Conservation (phyloP, 345 rosid species). For the Salix viminalis region DNA sequence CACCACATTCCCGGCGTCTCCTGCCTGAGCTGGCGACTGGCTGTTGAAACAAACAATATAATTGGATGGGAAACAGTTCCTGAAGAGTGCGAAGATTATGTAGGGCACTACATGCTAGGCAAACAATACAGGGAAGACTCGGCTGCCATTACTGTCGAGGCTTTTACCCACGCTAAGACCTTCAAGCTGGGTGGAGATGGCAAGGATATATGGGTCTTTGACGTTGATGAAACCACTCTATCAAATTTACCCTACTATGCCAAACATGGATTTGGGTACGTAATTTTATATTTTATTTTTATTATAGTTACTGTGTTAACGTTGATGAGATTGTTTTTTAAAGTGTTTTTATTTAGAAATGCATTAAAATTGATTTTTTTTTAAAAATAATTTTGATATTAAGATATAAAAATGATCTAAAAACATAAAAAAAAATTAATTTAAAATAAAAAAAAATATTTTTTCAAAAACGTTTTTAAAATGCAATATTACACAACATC, state of each 20-base stretch:
- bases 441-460: no score
- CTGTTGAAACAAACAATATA: slow-evolving; percentile 51
- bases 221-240: slow-evolving; percentile 42
- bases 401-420: no score
- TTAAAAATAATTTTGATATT: no score
- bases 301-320: no score
- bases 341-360: no score
- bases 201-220: slow-evolving; percentile 42
- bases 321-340: no score
- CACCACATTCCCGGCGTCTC: slow-evolving; percentile 10
- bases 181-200: slow-evolving; percentile 31
- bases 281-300: no score
- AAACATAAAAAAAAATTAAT: no score
- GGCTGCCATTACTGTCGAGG: slow-evolving; percentile 31
- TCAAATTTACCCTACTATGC: slow-evolving; percentile 40
- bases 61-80: slow-evolving; percentile 42
- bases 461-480: no score
- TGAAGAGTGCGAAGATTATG: slow-evolving; percentile 35
- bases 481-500: no score
- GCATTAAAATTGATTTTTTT: no score
- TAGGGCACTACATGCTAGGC: slow-evolving; percentile 39
- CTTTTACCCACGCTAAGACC: slow-evolving; percentile 35
- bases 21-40: slow-evolving; percentile 61
- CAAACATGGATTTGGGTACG: slow-evolving; percentile 35
- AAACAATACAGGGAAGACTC: slow-evolving; percentile 45